These are phyloP conservation scores for Sarocladiaceae sp. DNA, from an alignment of 2,329 filamentous ascomycete genomes.

Conservation along the genomic window DNA sequence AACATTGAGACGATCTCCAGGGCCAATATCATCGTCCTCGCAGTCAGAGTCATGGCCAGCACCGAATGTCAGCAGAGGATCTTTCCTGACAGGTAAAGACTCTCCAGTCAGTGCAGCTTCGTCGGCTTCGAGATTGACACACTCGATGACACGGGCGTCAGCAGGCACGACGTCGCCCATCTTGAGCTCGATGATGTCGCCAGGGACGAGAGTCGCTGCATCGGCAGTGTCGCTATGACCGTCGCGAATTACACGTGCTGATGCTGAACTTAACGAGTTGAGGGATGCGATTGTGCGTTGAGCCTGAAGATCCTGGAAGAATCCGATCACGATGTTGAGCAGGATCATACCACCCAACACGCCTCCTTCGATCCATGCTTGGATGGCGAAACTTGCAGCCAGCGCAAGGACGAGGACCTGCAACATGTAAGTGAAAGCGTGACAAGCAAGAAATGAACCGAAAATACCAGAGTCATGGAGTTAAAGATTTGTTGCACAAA, in stretches of 20 bases:
- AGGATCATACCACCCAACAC: conserved; percentile 46
- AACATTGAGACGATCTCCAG: conserved; percentile 52
- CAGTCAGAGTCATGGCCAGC: neutral
- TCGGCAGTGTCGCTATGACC: conserved; percentile 24
- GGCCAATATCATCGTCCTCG: conserved; percentile 21
- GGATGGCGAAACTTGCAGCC: conserved; percentile 45
- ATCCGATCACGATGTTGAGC: conserved; percentile 45
- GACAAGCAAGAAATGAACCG: neutral
- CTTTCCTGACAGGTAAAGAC: conserved; percentile 49
- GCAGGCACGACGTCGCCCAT: conserved; percentile 52
- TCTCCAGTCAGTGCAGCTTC: conserved; percentile 57
- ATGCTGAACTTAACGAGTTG: conserved; percentile 27
- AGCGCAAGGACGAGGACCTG: conserved; percentile 54
- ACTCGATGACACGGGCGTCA: conserved; percentile 46
- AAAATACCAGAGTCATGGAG: conserved; percentile 48
- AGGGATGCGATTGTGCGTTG: conserved; percentile 36
- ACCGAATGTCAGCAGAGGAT: conserved; percentile 33
- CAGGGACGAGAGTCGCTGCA: conserved; percentile 41
- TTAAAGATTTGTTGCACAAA: conserved; percentile 53
- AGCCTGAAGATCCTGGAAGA: conserved; percentile 34
- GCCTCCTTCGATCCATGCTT: conserved; percentile 47
- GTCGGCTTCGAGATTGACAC: conserved; percentile 60
- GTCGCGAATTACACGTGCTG: conserved; percentile 31
- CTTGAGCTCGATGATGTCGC: conserved; percentile 44
- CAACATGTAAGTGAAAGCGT: neutral